These are phyloP conservation scores for Colletotrichum melonis DNA, from an alignment of 2,329 filamentous ascomycete species.

Conservation along the genomic window DNA sequence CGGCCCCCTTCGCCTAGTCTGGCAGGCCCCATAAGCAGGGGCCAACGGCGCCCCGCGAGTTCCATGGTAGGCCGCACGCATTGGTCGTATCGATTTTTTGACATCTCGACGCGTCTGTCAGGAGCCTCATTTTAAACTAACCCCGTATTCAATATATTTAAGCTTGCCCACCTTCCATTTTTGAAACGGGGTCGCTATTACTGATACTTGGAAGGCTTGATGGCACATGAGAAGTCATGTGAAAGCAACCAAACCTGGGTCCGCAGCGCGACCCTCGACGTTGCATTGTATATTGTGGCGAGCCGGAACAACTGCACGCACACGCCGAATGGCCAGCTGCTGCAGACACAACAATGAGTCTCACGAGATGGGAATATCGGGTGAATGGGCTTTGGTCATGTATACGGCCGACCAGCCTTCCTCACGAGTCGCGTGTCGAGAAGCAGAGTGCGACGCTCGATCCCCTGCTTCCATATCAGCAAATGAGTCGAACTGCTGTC, in stretches of 20 bases:
- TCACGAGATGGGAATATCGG: not conserved
- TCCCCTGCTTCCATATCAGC: constrained; percentile 1
- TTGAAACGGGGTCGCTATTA: not conserved
- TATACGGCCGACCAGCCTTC: not conserved
- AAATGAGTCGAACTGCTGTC: not conserved
- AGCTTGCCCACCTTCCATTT: constrained; percentile 11
- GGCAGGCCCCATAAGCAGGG: constrained; percentile 20
- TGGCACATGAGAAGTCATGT: not conserved
- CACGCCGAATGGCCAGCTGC: not conserved
- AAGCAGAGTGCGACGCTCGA: constrained; percentile 1
- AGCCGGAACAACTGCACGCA: not conserved
- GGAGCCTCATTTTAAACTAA: constrained; percentile 24
- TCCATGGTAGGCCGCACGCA: not conserved
- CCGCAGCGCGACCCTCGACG: not conserved
- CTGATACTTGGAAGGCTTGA: not conserved
- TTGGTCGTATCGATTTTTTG: not conserved
- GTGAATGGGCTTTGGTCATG: not conserved
- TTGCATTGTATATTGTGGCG: not conserved
- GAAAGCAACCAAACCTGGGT: not conserved
- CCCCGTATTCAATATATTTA: not conserved
- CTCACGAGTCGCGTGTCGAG: not conserved
- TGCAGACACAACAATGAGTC: not conserved
- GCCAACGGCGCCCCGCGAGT: not conserved
- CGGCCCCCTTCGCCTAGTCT: constrained; percentile 16
- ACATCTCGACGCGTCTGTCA: constrained; percentile 16